Evolutionary conservation across 2,329 filamentous ascomycete species (phyloP).

Genomic region (Myriosclerotinia curreyana): DNA sequence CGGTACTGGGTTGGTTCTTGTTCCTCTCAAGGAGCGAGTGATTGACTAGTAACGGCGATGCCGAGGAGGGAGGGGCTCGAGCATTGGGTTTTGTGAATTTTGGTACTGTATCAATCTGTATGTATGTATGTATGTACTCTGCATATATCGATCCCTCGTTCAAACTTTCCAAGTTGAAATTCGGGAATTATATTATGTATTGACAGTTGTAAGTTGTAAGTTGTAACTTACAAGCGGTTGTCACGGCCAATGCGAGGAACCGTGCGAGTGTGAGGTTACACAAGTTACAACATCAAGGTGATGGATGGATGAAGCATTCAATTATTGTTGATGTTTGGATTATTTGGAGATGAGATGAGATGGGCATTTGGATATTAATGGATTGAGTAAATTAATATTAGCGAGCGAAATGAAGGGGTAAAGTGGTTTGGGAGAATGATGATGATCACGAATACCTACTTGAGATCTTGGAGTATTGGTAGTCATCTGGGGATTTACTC

Average conservation of each 20-base stretch:
- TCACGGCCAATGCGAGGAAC: neutral
- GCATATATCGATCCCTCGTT: no score
- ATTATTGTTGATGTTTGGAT: no score
- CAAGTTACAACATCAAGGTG: no score
- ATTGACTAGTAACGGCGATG: slow-evolving; percentile 1
- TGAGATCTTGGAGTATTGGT: neutral
- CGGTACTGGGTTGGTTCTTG: no score
- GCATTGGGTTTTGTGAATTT: neutral
- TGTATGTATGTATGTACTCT: neutral
- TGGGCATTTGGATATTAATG: neutral
- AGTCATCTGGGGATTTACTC: neutral
- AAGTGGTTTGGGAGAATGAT: no score
- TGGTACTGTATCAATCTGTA: neutral
- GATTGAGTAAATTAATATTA: slow-evolving; percentile 8
- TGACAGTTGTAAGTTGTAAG: no score
- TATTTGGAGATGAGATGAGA: neutral
- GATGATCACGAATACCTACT: neutral
- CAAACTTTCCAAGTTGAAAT: neutral
- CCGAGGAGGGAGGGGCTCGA: slow-evolving; percentile 1
- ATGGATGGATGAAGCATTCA: no score
- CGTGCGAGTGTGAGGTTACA: neutral
- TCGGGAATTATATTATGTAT: neutral
- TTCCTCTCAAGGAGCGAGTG: no score
- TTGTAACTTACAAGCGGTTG: slow-evolving; percentile 4
- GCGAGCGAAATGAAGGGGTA: slow-evolving; percentile 12